Conservation (phyloP, 805 yeast species). For the Phaffomyces opuntiae region DNA sequence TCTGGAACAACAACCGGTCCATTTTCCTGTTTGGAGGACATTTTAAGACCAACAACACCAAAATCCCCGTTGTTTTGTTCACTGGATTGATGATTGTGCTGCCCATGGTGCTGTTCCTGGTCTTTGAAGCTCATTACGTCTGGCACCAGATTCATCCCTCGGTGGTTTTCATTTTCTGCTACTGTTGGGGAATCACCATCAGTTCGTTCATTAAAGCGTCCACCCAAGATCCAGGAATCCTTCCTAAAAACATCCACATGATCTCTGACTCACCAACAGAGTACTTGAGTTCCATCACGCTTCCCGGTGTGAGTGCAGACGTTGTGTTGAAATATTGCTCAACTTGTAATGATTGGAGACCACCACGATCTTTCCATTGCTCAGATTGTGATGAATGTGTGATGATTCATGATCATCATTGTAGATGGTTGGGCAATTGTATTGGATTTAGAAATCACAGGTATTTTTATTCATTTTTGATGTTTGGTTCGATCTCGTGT, state of each 20-base stretch:
- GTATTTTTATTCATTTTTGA: conserved; percentile 48
- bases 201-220: conserved; percentile 46
- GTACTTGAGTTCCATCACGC: conserved; percentile 40
- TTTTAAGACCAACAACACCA: conserved; percentile 33
- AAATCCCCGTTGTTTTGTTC: conserved; percentile 34
- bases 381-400: conserved; percentile 61
- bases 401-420: conserved; percentile 26
- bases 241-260: conserved; percentile 61
- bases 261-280: conserved; percentile 44
- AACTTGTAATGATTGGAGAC: conserved; percentile 68
- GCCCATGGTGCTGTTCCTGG: conserved; percentile 48
- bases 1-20: conserved; percentile 33
- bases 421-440: conserved; percentile 66
- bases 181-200: conserved; percentile 47
- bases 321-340: conserved; percentile 51
- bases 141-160: conserved; percentile 55
- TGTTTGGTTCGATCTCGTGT: conserved; percentile 28
- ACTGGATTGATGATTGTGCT: conserved; percentile 29
- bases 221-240: conserved; percentile 57
- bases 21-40: conserved; percentile 64
- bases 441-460: conserved; percentile 68
- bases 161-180: conserved; percentile 47
- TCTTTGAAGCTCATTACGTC: conserved; percentile 45
- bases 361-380: conserved; percentile 74
- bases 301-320: conserved; percentile 31